Evolutionary conservation across 495 filamentous ascomycete species (phyloP), one percentile per base, ranked within the genome.

Genomic region (Tuber brumale): DNA sequence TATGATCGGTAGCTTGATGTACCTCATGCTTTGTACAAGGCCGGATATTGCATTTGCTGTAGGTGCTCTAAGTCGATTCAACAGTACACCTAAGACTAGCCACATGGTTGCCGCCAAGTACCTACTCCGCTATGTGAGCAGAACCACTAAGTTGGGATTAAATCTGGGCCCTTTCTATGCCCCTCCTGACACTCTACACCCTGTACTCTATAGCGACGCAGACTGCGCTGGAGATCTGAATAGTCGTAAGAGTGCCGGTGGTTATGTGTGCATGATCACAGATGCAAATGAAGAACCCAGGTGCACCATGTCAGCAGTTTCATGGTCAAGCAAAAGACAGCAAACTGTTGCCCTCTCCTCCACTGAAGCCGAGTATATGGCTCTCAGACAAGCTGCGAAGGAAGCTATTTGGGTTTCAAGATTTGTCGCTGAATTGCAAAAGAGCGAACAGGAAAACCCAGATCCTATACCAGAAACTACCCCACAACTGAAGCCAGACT

Each of bases 361-460:
- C 3, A 57, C 9, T 0, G 23, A 57, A 12, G 9, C 23, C 0
- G 48, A 57, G 3, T 57, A 57, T 57, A 57, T 57, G 23, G 48
- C 23, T 3, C 48, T 57, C 48, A 57, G 8, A 1, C 48, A 57
- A 12, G 48, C 23, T 9, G 23, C 8, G 10, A 57, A 57, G 10
- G 48, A n/a, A 27, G 48, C 48, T 0, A 57, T 57, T 1, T n/a
- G 23, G 23, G 48, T 57, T 2, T 23, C 48, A 0, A 9, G 23
- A n/a, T 57, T 27, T 12, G n/a, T 57, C 0, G 21, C 7, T 1
- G 0, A 57, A 21, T 3, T 57, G 1, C 2, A 45, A 45, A 16
- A 1, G 1, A 18, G 44, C 8, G 16, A 1, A 18, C 0, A 48
- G 21, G 18, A 18, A 7, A 4, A 1, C 0, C 5, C 0, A 8